Evolutionary conservation across 2,329 filamentous ascomycete species (phyloP).

Genomic region (Colletotrichum viniferum): DNA sequence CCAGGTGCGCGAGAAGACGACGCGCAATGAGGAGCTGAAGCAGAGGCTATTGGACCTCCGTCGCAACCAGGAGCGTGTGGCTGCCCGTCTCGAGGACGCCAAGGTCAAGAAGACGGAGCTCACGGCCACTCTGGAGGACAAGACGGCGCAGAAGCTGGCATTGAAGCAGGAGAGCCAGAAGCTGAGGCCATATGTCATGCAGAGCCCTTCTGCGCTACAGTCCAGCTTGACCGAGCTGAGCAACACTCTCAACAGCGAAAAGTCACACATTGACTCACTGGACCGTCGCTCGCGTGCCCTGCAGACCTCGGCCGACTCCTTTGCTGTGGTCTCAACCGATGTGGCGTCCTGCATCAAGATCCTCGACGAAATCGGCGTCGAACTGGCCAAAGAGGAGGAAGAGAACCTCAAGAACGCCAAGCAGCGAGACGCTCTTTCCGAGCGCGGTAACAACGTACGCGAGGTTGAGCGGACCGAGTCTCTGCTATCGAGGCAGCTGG

Average conservation of each 20-base stretch:
- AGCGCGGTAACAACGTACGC: constrained; percentile 85
- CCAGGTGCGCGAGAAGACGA: constrained; percentile 82
- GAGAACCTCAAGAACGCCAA: constrained; percentile 79
- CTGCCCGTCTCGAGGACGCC: constrained; percentile 80
- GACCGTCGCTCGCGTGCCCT: constrained; percentile 88
- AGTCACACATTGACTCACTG: constrained; percentile 82
- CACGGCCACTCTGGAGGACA: constrained; percentile 73
- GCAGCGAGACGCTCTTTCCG: constrained; percentile 85
- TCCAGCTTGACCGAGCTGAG: constrained; percentile 81
- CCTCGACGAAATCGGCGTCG: constrained; percentile 83
- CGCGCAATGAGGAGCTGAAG: constrained; percentile 87
- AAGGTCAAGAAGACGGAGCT: constrained; percentile 81
- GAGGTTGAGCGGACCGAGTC: constrained; percentile 91
- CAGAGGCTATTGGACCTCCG: constrained; percentile 79
- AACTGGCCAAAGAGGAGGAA: constrained; percentile 89
- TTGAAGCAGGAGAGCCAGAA: constrained; percentile 87
- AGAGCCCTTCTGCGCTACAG: constrained; percentile 85
- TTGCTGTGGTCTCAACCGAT: constrained; percentile 81
- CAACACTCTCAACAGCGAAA: constrained; percentile 78
- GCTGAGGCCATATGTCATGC: constrained; percentile 87
- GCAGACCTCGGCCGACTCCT: constrained; percentile 91
- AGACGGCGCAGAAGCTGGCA: constrained; percentile 70
- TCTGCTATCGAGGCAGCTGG: constrained; percentile 81
- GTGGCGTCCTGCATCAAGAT: constrained; percentile 88
- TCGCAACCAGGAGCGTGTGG: constrained; percentile 81